Evolutionary conservation across 768 basidiomycete genomes (phyloP).

Genomic region (Mycena olivaceomarginata): DNA sequence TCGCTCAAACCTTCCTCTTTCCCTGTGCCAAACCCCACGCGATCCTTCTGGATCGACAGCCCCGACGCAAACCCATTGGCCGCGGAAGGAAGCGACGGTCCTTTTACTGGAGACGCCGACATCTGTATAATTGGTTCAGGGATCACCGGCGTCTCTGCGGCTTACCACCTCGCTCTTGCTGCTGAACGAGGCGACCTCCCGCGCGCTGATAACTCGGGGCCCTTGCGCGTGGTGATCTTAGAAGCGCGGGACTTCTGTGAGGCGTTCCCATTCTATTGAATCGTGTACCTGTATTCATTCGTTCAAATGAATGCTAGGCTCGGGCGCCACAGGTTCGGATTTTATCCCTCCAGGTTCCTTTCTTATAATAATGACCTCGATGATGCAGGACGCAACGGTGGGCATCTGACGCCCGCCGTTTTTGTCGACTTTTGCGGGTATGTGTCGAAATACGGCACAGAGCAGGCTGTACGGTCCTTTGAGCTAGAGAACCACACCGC

Average conservation of each 20-base stretch:
- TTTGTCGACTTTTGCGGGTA: slow-evolving; percentile 35
- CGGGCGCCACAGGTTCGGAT: slow-evolving; percentile 82
- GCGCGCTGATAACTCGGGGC: slow-evolving; percentile 19
- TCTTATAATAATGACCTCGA: background rate
- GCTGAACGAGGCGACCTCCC: slow-evolving; percentile 45
- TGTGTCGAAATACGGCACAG: slow-evolving; percentile 34
- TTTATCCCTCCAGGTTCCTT: background rate
- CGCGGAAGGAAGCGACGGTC: slow-evolving; percentile 76
- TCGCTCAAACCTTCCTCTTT: slow-evolving; percentile 46
- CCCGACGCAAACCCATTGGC: slow-evolving; percentile 81
- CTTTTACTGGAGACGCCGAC: slow-evolving; percentile 75
- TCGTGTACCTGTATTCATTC: slow-evolving; percentile 13
- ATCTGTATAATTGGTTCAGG: slow-evolving; percentile 89
- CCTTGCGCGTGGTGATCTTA: slow-evolving; percentile 76
- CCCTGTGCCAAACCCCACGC: slow-evolving; percentile 79
- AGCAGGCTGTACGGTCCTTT: slow-evolving; percentile 25
- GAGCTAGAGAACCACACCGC: slow-evolving; percentile 34
- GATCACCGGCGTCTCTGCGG: slow-evolving; percentile 84
- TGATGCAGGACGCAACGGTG: slow-evolving; percentile 40
- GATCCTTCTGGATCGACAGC: slow-evolving; percentile 83
- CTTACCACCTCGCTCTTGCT: slow-evolving; percentile 78
- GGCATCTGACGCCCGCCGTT: slow-evolving; percentile 37
- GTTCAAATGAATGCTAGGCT: slow-evolving; percentile 61
- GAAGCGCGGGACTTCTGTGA: slow-evolving; percentile 93
- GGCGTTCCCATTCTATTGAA: slow-evolving; percentile 50